phyloP scores from a whole-genome alignment of 2,329 filamentous ascomycete genomes.

The Pestalotiopsis sp. region DNA sequence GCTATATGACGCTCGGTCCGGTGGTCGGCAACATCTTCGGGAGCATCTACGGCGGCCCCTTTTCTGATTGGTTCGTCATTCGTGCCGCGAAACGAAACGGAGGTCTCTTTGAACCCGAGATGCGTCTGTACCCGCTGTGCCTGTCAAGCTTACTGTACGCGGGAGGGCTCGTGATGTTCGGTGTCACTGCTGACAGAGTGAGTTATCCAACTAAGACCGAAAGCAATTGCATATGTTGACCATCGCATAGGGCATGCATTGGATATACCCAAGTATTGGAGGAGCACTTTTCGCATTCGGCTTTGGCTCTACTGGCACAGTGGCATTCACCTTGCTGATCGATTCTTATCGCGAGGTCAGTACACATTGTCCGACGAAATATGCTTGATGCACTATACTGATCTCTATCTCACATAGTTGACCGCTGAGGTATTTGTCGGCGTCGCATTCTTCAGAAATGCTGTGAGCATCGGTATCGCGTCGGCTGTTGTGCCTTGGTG shows the following conservation, averaged over 20 bases:
- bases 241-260: constrained; percentile 40
- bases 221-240: neutral
- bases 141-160: neutral
- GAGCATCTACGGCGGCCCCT: neutral
- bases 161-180: neutral
- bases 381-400: too few species aligned
- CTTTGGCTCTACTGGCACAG: constrained; percentile 38
- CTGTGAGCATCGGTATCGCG: constrained; percentile 30
- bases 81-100: constrained; percentile 37
- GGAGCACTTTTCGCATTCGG: constrained; percentile 39
- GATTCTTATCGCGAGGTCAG: constrained; percentile 38
- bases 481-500: constrained; percentile 33
- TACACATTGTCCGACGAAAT: too few species aligned
- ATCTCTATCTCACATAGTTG: neutral
- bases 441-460: constrained; percentile 32
- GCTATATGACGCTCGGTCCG: neutral
- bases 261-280: constrained; percentile 39
- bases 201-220: neutral
- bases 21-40: neutral
- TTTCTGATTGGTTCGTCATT: constrained; percentile 38
- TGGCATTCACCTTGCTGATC: constrained; percentile 36
- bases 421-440: constrained; percentile 30
- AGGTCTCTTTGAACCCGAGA: constrained; percentile 46
- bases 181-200: neutral
- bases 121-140: constrained; percentile 36